A percentile compares a stretch with the other conserved stretches of the same genome.
phyloP scores from a whole-genome alignment of 805 yeast species.

The Candida maesae region DNA sequence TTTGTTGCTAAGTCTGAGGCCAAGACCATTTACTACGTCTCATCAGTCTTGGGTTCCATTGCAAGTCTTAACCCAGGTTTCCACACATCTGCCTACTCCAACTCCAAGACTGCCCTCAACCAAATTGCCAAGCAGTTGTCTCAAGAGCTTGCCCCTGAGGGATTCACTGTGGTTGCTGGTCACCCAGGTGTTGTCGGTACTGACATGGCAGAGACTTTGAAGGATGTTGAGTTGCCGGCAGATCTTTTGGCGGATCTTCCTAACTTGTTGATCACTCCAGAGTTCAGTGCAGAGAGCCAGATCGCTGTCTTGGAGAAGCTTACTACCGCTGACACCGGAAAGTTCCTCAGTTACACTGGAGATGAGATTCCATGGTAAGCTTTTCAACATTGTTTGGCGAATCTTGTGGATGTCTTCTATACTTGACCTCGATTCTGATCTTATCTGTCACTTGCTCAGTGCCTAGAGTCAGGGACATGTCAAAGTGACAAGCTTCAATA shows the following conservation, averaged over 20 bases:
- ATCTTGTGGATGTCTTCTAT: too few relatives aligned
- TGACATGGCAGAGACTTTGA: background rate
- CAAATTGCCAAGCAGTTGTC: background rate
- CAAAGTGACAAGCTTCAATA: too few relatives aligned
- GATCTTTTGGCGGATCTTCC: background rate
- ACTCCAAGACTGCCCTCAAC: background rate
- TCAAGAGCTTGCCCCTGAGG: background rate
- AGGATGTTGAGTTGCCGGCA: background rate
- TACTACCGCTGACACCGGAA: background rate
- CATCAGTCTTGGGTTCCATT: background rate
- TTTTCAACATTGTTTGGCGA: too few relatives aligned
- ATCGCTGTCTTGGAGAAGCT: background rate
- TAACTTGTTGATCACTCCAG: background rate
- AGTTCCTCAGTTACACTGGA: too few relatives aligned
- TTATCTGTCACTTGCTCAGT: too few relatives aligned
- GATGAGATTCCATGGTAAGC: too few relatives aligned
- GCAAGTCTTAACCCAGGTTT: background rate
- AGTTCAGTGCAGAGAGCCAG: background rate
- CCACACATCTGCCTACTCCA: background rate
- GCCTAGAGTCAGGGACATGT: too few relatives aligned
- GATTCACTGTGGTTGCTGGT: background rate
- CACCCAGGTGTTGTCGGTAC: background rate
- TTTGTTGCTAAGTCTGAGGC: constrained; percentile 17
- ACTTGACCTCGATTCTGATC: too few relatives aligned
- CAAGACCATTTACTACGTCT: constrained; percentile 2